These are phyloP conservation scores for Aspergillus thermomutatus DNA, from an alignment of 2,329 filamentous ascomycete genomes.

Conservation along the genomic window DNA sequence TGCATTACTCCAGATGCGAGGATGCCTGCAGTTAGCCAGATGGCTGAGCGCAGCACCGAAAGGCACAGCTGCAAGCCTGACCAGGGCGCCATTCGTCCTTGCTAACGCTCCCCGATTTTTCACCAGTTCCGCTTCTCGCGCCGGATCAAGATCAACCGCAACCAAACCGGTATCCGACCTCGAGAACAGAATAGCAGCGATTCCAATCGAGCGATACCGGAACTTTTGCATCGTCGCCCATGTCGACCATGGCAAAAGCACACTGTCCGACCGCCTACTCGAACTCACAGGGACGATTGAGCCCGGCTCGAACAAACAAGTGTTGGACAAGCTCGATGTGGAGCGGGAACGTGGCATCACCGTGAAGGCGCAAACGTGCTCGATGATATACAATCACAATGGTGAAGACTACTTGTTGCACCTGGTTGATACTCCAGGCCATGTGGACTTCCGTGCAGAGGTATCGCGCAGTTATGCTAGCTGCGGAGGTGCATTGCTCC, in stretches of 20 bases:
- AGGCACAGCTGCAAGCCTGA: conserved; percentile 28
- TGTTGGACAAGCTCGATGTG: conserved; percentile 94
- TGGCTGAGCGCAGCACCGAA: conserved; percentile 42
- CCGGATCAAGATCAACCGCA: conserved; percentile 17
- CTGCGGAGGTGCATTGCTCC: conserved; percentile 84
- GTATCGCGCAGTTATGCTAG: conserved; percentile 94
- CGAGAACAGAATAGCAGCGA: conserved; percentile 53
- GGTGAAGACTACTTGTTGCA: conserved; percentile 90
- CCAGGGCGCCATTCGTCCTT: conserved; percentile 25
- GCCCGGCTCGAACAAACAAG: conserved; percentile 84
- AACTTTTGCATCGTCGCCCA: conserved; percentile 99
- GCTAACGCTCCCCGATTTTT: conserved; percentile 28
- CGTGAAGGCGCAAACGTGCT: conserved; percentile 97
- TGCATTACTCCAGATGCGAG: conserved; percentile 43
- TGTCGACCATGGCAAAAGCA: conserved; percentile 98
- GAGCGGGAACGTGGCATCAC: conserved; percentile 95
- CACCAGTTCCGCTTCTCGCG: conserved; percentile 25
- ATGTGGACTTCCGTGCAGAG: conserved; percentile 96
- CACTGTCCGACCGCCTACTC: conserved; percentile 84
- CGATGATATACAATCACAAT: conserved; percentile 88
- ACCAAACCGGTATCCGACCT: conserved; percentile 45
- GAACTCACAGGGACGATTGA: conserved; percentile 93
- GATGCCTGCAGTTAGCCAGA: conserved; percentile 46
- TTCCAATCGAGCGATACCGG: conserved; percentile 58
- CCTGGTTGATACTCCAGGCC: conserved; percentile 92